Conservation (phyloP, 2,329 filamentous ascomycete genomes). For the Tothia fuscella region DNA sequence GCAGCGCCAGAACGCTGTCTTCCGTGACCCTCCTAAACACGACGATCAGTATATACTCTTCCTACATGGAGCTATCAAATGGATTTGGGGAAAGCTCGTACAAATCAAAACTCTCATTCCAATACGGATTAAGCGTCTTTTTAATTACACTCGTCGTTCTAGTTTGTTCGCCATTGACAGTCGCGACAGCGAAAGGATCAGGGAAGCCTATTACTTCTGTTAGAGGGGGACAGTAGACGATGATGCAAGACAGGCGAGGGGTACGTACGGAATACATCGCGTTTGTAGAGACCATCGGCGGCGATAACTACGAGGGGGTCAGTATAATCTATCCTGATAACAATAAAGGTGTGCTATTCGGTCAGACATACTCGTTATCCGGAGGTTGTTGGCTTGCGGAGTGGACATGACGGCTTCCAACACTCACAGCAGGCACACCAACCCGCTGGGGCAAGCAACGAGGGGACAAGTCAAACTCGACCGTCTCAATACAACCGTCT, state of each 20-base stretch:
- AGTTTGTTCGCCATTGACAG: conserved; percentile 94
- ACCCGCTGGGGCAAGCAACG: too few relatives aligned
- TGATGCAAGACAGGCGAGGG: conserved; percentile 3
- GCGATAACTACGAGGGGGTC: conserved; percentile 65
- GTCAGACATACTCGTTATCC: conserved; percentile 68
- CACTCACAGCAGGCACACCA: conserved; percentile 4
- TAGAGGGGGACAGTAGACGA: too few relatives aligned
- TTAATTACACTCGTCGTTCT: conserved; percentile 97
- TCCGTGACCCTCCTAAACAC: conserved; percentile 67
- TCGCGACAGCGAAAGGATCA: conserved; percentile 94
- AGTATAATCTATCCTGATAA: conserved; percentile 13
- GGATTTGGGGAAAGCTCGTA: conserved; percentile 37
- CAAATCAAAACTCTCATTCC: conserved; percentile 99
- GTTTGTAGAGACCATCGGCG: conserved; percentile 95
- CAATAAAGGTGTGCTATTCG: conserved; percentile 7
- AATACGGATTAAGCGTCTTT: conserved; percentile 97
- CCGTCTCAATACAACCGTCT: too few relatives aligned
- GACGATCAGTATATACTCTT: neutral
- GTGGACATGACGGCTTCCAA: conserved; percentile 4
- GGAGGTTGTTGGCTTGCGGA: conserved; percentile 50
- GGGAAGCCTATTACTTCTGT: conserved; percentile 59
- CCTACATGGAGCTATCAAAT: neutral
- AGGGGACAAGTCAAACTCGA: too few relatives aligned
- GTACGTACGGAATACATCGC: conserved; percentile 92
- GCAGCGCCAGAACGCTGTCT: conserved; percentile 91